Conservation (phyloP, 1,284 basidiomycete genomes). For the Pyrrhoderma lamaoense region DNA sequence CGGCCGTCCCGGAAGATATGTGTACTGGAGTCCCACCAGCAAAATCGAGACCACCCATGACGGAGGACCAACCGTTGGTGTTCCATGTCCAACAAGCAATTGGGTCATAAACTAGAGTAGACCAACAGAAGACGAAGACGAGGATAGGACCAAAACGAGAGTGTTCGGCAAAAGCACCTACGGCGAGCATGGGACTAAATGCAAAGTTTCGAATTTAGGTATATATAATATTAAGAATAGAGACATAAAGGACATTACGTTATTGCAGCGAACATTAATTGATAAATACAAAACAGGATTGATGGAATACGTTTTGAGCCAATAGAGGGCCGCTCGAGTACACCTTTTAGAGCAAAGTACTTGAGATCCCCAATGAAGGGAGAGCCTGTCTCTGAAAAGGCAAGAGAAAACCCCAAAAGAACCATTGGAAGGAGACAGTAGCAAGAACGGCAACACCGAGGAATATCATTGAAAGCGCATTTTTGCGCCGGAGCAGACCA, state of each 20-base stretch:
- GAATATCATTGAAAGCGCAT: slow-evolving; percentile 90
- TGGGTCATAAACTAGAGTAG: slow-evolving; percentile 89
- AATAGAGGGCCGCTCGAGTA: slow-evolving; percentile 70
- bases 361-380: slow-evolving; percentile 58
- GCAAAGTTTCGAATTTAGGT: slow-evolving; percentile 10
- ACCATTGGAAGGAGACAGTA: slow-evolving; percentile 73
- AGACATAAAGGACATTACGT: slow-evolving; percentile 37
- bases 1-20: slow-evolving; percentile 86
- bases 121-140: slow-evolving; percentile 88
- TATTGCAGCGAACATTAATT: slow-evolving; percentile 84
- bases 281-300: slow-evolving; percentile 84
- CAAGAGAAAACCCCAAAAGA: slow-evolving; percentile 72
- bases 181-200: slow-evolving; percentile 67
- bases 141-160: slow-evolving; percentile 81
- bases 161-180: slow-evolving; percentile 91
- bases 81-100: slow-evolving; percentile 97
- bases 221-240: neutral
- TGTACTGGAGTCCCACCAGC: slow-evolving; percentile 91
- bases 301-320: slow-evolving; percentile 72
- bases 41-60: slow-evolving; percentile 81
- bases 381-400: slow-evolving; percentile 58
- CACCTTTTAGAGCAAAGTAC: slow-evolving; percentile 82
- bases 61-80: slow-evolving; percentile 75
- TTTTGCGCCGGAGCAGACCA: slow-evolving; percentile 78
- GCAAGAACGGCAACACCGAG: slow-evolving; percentile 72